A percentile compares a stretch with the other conserved stretches of the same genome.
Evolutionary conservation across 257 asterid species (phyloP).

Genomic region (Dorcoceras hygrometricum): DNA sequence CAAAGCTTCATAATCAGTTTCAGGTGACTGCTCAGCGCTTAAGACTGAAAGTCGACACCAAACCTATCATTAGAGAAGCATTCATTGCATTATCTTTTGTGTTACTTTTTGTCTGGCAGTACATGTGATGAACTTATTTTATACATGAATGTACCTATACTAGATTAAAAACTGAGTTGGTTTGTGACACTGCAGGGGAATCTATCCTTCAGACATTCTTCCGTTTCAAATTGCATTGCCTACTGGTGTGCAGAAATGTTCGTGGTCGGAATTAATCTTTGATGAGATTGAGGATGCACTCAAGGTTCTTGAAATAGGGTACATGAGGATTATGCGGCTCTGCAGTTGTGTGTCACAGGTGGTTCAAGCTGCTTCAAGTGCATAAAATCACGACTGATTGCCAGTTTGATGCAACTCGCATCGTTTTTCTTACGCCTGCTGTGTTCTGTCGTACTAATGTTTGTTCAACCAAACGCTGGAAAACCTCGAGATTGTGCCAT

Average conservation of each 20-base stretch:
- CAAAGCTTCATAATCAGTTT: neutral
- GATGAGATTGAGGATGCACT: conserved; percentile 42
- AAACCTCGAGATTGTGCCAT: too few species aligned
- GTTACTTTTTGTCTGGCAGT: neutral
- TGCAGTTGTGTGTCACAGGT: conserved; percentile 52
- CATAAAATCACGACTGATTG: conserved; percentile 10
- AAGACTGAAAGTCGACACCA: neutral
- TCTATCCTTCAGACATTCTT: conserved; percentile 70
- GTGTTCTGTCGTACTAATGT: neutral
- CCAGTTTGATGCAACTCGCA: neutral
- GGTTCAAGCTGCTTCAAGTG: conserved; percentile 41
- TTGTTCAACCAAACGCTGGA: neutral
- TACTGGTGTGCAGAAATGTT: conserved; percentile 21
- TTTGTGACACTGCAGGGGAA: conserved; percentile 54
- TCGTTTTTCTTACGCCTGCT: neutral
- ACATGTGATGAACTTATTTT: neutral
- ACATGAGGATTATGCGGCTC: conserved; percentile 60
- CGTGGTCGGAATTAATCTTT: conserved; percentile 22
- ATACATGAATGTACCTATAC: neutral
- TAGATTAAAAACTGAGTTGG: conserved; percentile 13
- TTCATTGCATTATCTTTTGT: neutral
- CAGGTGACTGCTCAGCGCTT: neutral
- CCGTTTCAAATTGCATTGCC: conserved; percentile 44
- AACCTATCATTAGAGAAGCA: neutral
- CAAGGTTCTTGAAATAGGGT: conserved; percentile 50